Percentiles rank a stretch among this genome's conserved stretches.
phyloP scores from a whole-genome alignment of 306 rosid genomes.

The Vigna radiata region DNA sequence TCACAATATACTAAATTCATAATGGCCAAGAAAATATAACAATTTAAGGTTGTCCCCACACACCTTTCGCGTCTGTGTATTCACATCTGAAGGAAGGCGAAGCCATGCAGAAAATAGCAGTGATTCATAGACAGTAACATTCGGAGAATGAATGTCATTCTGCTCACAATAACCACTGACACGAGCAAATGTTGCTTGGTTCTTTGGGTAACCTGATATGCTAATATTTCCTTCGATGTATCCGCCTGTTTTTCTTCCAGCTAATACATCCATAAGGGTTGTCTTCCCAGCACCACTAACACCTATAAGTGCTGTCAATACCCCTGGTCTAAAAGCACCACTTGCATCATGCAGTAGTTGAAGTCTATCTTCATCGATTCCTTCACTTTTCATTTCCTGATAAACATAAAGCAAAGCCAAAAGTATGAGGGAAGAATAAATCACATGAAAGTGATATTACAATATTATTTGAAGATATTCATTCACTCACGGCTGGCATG shows the following conservation, averaged over 20 bases:
- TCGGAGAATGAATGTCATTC: constrained; percentile 62
- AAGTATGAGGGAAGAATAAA: background rate
- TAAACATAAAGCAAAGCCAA: constrained; percentile 8
- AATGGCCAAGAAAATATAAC: constrained; percentile 9
- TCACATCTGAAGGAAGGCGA: constrained; percentile 59
- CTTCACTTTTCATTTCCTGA: constrained; percentile 83
- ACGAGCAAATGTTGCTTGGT: constrained; percentile 62
- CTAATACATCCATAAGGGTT: constrained; percentile 70
- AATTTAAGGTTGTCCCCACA: background rate
- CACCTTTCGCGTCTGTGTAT: constrained; percentile 38
- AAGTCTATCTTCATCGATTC: constrained; percentile 60
- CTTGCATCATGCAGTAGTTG: constrained; percentile 70
- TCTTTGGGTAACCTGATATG: constrained; percentile 66
- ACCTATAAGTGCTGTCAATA: constrained; percentile 68
- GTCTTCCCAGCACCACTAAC: constrained; percentile 78
- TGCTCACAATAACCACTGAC: constrained; percentile 70
- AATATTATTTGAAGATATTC: background rate
- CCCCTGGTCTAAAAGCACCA: constrained; percentile 67
- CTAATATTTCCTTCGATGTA: constrained; percentile 62
- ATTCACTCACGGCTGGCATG: constrained; percentile 73
- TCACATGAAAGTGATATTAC: background rate
- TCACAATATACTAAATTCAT: background rate
- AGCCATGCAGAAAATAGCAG: constrained; percentile 64
- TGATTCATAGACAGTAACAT: constrained; percentile 63
- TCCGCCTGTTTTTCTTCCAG: constrained; percentile 72